Base-by-base conservation (phyloP, 208 protist genomes). In the Leishmania lainsoni region DNA sequence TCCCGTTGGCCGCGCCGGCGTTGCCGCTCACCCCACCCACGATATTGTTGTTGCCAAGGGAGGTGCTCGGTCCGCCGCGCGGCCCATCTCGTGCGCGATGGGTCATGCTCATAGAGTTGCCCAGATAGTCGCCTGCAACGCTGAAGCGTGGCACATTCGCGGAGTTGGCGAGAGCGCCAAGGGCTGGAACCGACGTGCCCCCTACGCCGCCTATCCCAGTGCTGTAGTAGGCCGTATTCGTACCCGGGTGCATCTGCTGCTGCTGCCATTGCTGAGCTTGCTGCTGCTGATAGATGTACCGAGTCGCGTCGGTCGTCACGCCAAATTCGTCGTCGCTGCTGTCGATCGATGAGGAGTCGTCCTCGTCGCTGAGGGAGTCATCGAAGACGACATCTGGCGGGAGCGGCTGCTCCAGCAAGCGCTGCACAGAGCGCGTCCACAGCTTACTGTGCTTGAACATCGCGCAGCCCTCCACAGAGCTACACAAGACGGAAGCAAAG, bases 361-460 rank as follows among this genome's bases (percentile, higher is more conserved):
- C 83, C 29, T 78, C 80, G 83, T 87, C 84, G 51, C 71, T 91
- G 48, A 84, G 51, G 22, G 72, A 78, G 59, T 92, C 86, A 75
- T 93, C 89, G 76, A 89, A 90, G 42, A 93, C 90, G 82, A 94
- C 91, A 72, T 93, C 90, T 0, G 92, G 93, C 12, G 90, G 90
- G 48, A 95, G 87, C 8, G 89, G 92, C 84, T 96, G 94, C 51
- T 94, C 83, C 20, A 94, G 72, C 74, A 97, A 76, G 3, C 90
- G 81, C 51, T 80, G 72, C 77, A 97, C 88, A 22, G 89, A 94
- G 32, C 94, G 93, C 59, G 87, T 92, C 93, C 94, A 97, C 45
- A 96, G 87, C 75, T 83, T 71, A 71, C 94, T 95, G 81, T 95
- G 90, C 86, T 94, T 92, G 82, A 97, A 93, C 73, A 95, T 75